Evolutionary conservation across 2,329 filamentous ascomycete genomes (phyloP), one percentile per base, ranked within the genome.

Genomic region (Penicillium sp.): DNA sequence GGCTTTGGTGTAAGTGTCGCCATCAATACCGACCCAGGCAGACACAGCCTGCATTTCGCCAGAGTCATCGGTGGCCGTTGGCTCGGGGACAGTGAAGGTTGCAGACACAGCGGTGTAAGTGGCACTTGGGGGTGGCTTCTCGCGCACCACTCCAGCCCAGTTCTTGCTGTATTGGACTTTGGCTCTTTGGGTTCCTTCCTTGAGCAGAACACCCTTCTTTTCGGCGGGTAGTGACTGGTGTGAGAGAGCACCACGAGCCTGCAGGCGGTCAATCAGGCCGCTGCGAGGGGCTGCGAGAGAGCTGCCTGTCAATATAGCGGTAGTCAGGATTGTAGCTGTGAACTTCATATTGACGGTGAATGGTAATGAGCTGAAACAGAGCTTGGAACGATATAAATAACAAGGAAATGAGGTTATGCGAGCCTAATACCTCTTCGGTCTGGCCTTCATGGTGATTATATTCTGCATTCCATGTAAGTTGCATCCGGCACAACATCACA

Each of bases 21-120:
- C 84, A 56, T 86, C 84, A 53, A 86, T 85, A 25, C 83, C 83
- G 9, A 86, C 82, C 83, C 82, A 85, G 11, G 81, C 82, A 0
- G 80, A 79, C 3, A 78, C 79, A 44, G 78, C 77, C 61, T 81
- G 78, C 30, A 65, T 67, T n/a, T 68, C 67, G 30, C 64, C 67
- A 22, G 69, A 72, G 26, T 73, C 70, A 9, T 72, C 67, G 0
- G 76, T 75, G 8, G 73, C 67, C n/a, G 72, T 73, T 10, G 81
- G 78, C 0, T 74, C 75, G 2, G 83, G 83, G 5, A 84, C 78
- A 1, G 73, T 80, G 69, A 86, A 82, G 14, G 78, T 71, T 8
- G 70, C 73, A 0, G 71, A 67, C 6, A 73, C 70, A 2, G 65
- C 64, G 6, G 75, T 83, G 70, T 80, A 84, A 50, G 77, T 77